Evolutionary conservation across 257 asterid species (phyloP), one percentile per base, ranked within the genome.

Genomic region (Penstemon barbatus): DNA sequence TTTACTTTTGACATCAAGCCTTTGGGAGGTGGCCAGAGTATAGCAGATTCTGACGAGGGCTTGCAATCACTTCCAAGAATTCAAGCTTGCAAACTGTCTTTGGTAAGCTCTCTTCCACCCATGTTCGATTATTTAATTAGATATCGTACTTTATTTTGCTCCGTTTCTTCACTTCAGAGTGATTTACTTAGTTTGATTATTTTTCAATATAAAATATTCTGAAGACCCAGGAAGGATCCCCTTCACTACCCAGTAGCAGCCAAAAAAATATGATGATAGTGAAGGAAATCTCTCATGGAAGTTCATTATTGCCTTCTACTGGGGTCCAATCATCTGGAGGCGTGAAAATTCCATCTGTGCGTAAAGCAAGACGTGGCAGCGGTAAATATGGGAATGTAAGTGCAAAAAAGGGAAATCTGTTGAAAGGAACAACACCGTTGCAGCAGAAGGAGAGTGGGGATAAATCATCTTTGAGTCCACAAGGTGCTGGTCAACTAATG

Each of bases 301-400:
- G 74, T 73, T 61, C 83, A 51, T 75, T 66, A 74, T 74, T 9
- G 40, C 56, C 77, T 56, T 74, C 80, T 69, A 89, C 77, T 60
- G 75, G 69, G 61, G 68, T 69, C 65, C 56, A 76, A 58, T 76
- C 74, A 57, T 67, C 90, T 66, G 82, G 77, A 79, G 77, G 72
- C 72, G 67, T 69, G 67, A 83, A 77, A 83, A 76, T 75, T 43
- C 50, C 79, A 37, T 80, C 89, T 55, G 94, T 68, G 73, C 88
- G 89, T 48, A 94, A 91, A 81, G 18, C 90, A 74, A 84, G 92
- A 77, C 95, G 95, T 64, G 80, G 87, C 50, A 75, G 88, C 67
- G 77, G 83, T 78, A 89, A 75, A 72, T 71, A 88, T 50, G 88
- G 74, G 61, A 91, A 81, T 85, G 96, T 78, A 75, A 89, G 80